These are phyloP conservation scores for Plantago ovata DNA, from an alignment of 257 asterid species.

Conservation along the genomic window DNA sequence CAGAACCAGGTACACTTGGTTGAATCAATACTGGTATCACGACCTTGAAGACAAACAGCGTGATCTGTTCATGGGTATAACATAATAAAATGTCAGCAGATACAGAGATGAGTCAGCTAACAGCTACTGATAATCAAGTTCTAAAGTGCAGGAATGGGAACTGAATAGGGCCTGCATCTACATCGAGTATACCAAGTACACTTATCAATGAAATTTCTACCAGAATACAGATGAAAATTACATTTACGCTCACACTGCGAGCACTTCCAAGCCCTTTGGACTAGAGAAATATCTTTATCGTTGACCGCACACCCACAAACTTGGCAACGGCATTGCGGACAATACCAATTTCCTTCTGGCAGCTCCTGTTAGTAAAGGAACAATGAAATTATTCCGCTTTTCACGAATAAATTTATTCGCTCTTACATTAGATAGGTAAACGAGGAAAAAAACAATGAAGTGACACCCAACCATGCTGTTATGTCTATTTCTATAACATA, in stretches of 20 bases:
- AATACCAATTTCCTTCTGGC: conserved; percentile 98
- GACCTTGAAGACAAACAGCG: conserved; percentile 53
- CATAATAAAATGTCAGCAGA: conserved; percentile 12
- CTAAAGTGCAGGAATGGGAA: conserved; percentile 16
- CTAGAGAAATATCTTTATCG: conserved; percentile 43
- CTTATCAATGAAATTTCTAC: conserved; percentile 9
- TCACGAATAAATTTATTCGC: conserved; percentile 12
- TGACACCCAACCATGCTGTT: no score
- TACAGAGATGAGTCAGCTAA: conserved; percentile 9
- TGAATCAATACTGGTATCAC: conserved; percentile 35
- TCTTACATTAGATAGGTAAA: conserved; percentile 8
- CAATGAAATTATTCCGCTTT: conserved; percentile 14
- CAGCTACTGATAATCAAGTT: conserved; percentile 11
- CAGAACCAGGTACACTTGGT: conserved; percentile 82
- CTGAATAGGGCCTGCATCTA: conserved; percentile 8
- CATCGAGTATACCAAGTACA: conserved; percentile 18
- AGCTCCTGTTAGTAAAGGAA: conserved; percentile 55
- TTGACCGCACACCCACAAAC: conserved; percentile 69
- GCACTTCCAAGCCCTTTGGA: conserved; percentile 56
- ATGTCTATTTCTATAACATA: conserved; percentile 6
- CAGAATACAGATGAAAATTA: conserved; percentile 30
- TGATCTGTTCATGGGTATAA: conserved; percentile 65
- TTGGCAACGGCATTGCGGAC: conserved; percentile 92
- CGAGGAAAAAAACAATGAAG: not conserved
- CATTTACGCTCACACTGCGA: conserved; percentile 84